Evolutionary conservation across 768 basidiomycete species (phyloP).

Genomic region (Lactifluus volemus): DNA sequence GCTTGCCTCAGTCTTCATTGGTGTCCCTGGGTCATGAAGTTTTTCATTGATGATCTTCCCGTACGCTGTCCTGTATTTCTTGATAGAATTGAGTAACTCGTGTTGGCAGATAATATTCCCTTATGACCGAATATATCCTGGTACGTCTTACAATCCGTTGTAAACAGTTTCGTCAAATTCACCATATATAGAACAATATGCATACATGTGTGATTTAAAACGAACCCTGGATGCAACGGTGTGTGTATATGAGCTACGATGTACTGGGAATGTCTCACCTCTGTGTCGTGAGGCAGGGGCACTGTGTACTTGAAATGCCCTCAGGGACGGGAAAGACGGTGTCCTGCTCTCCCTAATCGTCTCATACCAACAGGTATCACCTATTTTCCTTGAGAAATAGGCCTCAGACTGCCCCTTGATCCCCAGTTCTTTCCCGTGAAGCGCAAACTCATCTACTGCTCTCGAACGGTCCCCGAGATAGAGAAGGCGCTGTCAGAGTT

Average conservation of each 20-base stretch:
- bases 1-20: not conserved
- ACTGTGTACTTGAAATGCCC: slow-evolving; percentile 99
- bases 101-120: slow-evolving; percentile 72
- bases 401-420: not conserved
- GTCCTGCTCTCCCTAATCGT: slow-evolving; percentile 92
- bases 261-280: not conserved
- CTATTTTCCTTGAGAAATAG: not conserved
- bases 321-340: slow-evolving; percentile 99
- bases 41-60: slow-evolving; percentile 30
- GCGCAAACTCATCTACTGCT: slow-evolving; percentile 96
- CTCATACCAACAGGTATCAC: slow-evolving; percentile 87
- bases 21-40: slow-evolving; percentile 25
- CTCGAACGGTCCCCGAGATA: slow-evolving; percentile 98
- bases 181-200: slow-evolving; percentile 76
- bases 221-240: slow-evolving; percentile 92
- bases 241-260: slow-evolving; percentile 20
- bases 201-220: slow-evolving; percentile 99
- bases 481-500: slow-evolving; percentile 96
- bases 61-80: slow-evolving; percentile 31
- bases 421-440: slow-evolving; percentile 81
- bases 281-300: slow-evolving; percentile 51
- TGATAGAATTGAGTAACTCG: slow-evolving; percentile 2
- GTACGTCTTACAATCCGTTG: slow-evolving; percentile 33
- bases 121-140: slow-evolving; percentile 94
- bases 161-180: slow-evolving; percentile 4